Base-by-base conservation (phyloP, 2,329 filamentous ascomycete species). In the Mycosphaerella sp. region DNA sequence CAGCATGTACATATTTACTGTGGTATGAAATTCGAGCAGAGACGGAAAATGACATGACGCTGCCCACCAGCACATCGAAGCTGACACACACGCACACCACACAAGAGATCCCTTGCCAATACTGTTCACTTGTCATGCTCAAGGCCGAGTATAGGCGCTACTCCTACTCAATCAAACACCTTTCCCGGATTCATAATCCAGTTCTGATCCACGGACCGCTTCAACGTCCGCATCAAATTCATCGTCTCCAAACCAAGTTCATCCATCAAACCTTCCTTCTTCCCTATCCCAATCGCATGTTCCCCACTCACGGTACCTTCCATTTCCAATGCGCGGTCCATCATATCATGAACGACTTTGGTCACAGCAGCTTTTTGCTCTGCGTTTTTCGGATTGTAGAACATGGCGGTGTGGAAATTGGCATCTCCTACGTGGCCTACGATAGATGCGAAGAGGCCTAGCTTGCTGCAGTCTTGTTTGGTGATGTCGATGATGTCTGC, bases 331-430 rank as follows among this genome's bases (percentile, higher is more conserved):
- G 89, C 90, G n/a, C 88, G 80, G 59, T 86, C 79, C 16, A 95
- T 88, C 89, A 96, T 95, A 61, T 89, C 85, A 65, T 90, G 83
- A 41, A 96, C 88, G 57, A 58, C 87, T 27, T 89, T 49, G 76
- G 78, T 66, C 93, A 87, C 1, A 93, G 88, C 59, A 85, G 86
- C 37, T 78, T 83, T 79, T 70, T 95, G 86, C 21, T 76, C 80
- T 2, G 80, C 77, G 49, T 89, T 76, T 18, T 75, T 77, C 21
- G 79, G 79, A 69, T 93, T 81, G 68, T 95, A 96, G 71, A 96
- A 85, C 70, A 96, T 93, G 65, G 85, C 87, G 66, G 90, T 85
- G 68, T 96, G 90, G 73, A 96, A 96, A 69, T 96, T 96, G 34
- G 90, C 90, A 65, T 95, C 90, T 10, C 90, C 90, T 50, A 96